phyloP scores from a whole-genome alignment of 2,329 filamentous ascomycete genomes.

The Lojkania enalia region DNA sequence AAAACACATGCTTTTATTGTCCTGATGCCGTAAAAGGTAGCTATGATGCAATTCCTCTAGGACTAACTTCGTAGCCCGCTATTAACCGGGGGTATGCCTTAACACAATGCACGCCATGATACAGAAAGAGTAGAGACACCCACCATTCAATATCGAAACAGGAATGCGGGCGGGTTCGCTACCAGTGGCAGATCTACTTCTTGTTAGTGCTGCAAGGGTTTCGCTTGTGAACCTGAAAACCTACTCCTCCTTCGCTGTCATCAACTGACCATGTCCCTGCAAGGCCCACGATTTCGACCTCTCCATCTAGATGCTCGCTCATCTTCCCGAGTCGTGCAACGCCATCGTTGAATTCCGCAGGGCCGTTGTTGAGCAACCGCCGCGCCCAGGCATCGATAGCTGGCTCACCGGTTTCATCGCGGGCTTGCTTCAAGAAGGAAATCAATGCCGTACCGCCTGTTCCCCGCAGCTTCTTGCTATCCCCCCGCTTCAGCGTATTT shows the following conservation, averaged over 20 bases:
- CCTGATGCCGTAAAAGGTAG: not conserved
- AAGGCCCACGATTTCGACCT: conserved; percentile 67
- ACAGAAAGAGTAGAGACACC: no score
- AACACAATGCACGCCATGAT: not conserved
- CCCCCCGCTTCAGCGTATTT: conserved; percentile 40
- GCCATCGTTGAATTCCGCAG: conserved; percentile 43
- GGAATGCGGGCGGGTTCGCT: conserved; percentile 4
- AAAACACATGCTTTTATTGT: not conserved
- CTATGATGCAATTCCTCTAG: conserved; percentile 8
- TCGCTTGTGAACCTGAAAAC: conserved; percentile 9
- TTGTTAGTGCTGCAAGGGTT: conserved; percentile 11
- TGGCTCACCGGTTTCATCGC: conserved; percentile 93
- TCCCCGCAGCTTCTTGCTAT: conserved; percentile 69
- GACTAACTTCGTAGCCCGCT: not conserved
- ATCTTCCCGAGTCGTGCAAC: conserved; percentile 54
- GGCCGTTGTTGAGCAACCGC: conserved; percentile 59
- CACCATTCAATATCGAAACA: conserved; percentile 1
- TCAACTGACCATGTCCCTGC: conserved; percentile 89
- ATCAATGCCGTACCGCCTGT: conserved; percentile 94
- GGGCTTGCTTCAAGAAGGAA: conserved; percentile 92
- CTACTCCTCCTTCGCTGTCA: conserved; percentile 67
- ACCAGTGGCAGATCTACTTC: conserved; percentile 35
- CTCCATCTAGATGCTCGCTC: conserved; percentile 57
- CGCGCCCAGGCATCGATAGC: conserved; percentile 72
- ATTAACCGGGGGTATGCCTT: not conserved